Base-by-base conservation (phyloP, 2,329 filamentous ascomycete genomes). In the Colletotrichum sp. region DNA sequence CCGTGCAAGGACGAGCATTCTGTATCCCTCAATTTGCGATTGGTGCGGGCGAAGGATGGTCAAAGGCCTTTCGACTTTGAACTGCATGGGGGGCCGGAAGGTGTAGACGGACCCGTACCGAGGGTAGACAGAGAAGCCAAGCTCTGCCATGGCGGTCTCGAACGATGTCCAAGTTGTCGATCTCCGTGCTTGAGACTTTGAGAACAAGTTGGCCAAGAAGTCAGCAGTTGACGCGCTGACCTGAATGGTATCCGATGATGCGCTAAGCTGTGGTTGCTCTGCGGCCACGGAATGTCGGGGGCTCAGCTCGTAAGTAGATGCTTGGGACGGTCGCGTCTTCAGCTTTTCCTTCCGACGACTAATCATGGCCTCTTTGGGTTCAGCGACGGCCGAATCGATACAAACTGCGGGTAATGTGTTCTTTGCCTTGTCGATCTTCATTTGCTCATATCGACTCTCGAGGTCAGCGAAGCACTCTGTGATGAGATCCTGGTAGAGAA, bases 101-200 rank as follows among this genome's bases (percentile, higher is more conserved):
- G 83, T 87, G 75, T 84, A 87, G 2, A 86, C 82, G 0, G 87
- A 88, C 3, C 87, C 86, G 38, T 83, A 83, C 75, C 82, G 86
- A 2, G 85, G 84, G 2, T 82, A 15, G 4, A 88, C 81, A 0
- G 86, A 85, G 76, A 89, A 89, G 3, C 83, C 83, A 34, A 88
- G 43, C 15, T 86, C 85, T 0, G 77, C 80, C 84, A 89, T 86
- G 38, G 86, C 87, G 1, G 82, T 79, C 71, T 83, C 82, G 48
- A 89, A 89, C 0, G 81, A 79, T 0, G 75, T 58, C 86, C 85
- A 87, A 61, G 66, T 78, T 2, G 87, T 77, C 1, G 83, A 81
- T 0, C 83, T 80, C 4, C 82, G 82, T 1, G 82, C 72, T 10
- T 81, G 43, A 0, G 82, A 80, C 71, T 80, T 83, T 8, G 77